Evolutionary conservation across 768 basidiomycete genomes (phyloP).

Genomic region (Hypsizygus marmoreus): DNA sequence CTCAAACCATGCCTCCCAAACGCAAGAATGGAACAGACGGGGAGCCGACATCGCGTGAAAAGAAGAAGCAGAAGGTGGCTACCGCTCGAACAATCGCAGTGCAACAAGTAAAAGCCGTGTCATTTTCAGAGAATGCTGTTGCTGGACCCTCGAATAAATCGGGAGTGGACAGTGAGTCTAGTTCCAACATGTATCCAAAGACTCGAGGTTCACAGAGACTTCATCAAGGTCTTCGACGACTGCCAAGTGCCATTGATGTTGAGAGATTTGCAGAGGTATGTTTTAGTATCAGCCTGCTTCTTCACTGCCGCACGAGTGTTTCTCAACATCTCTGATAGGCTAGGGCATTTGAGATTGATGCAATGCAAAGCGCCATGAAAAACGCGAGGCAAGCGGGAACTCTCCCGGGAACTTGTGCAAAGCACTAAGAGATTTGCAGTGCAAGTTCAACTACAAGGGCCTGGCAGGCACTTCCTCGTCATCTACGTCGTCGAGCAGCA

Average conservation of each 20-base stretch:
- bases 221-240: conserved; percentile 52
- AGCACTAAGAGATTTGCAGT: conserved; percentile 34
- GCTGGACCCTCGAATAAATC: conserved; percentile 44
- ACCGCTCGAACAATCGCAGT: conserved; percentile 69
- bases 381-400: conserved; percentile 56
- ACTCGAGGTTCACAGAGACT: background rate
- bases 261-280: conserved; percentile 85
- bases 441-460: conserved; percentile 73
- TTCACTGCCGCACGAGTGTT: background rate
- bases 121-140: conserved; percentile 26
- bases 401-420: background rate
- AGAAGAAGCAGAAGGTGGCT: conserved; percentile 69
- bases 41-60: conserved; percentile 48
- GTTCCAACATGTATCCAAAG: background rate
- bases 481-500: conserved; percentile 89
- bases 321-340: conserved; percentile 48
- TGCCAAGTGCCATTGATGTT: conserved; percentile 80
- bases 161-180: conserved; percentile 42
- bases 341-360: conserved; percentile 84
- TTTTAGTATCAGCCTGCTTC: background rate
- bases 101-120: conserved; percentile 37
- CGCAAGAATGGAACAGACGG: conserved; percentile 35
- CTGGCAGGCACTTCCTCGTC: conserved; percentile 92
- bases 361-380: conserved; percentile 89
- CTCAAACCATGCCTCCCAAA: conserved; percentile 35